phyloP scores from a whole-genome alignment of 2,329 filamentous ascomycete genomes.

The Sarocladium strictum region DNA sequence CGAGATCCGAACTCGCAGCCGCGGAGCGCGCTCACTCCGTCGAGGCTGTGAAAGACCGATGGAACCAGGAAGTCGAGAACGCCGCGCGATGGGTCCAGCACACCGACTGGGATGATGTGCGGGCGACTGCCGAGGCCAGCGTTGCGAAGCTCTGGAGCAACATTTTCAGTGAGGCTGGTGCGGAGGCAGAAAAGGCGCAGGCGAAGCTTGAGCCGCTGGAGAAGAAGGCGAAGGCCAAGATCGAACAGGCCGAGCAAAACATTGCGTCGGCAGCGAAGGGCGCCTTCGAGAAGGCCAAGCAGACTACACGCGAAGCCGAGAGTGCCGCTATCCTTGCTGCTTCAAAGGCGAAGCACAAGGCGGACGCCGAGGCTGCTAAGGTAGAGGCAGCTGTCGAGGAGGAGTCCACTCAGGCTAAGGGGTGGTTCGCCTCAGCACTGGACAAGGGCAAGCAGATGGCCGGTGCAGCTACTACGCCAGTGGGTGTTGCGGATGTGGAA shows the following conservation, averaged over 20 bases:
- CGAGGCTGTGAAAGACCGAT: constrained; percentile 67
- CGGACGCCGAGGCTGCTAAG: constrained; percentile 18
- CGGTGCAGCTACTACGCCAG: constrained; percentile 29
- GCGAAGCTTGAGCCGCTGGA: constrained; percentile 22
- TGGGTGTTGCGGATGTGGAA: constrained; percentile 27
- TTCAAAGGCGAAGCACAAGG: constrained; percentile 20
- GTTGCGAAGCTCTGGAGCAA: constrained; percentile 39
- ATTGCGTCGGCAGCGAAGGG: constrained; percentile 29
- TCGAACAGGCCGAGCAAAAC: constrained; percentile 25
- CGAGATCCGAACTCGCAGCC: constrained; percentile 43
- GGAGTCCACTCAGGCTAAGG: constrained; percentile 29
- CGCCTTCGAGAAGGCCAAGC: constrained; percentile 25
- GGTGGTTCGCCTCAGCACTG: constrained; percentile 31
- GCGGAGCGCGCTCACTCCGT: constrained; percentile 49
- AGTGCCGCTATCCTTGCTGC: constrained; percentile 20
- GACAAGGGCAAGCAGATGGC: constrained; percentile 34
- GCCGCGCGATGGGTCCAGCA: constrained; percentile 61
- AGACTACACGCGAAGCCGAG: constrained; percentile 20
- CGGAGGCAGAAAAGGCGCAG: constrained; percentile 9
- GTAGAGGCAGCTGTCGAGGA: constrained; percentile 18
- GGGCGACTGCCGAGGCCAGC: constrained; percentile 50
- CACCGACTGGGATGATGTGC: constrained; percentile 58
- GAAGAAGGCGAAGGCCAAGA: constrained; percentile 25
- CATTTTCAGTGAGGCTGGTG: constrained; percentile 26
- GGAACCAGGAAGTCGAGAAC: constrained; percentile 68